Evolutionary conservation across 2,329 filamentous ascomycete genomes (phyloP).

Genomic region (Penicillium sp.): DNA sequence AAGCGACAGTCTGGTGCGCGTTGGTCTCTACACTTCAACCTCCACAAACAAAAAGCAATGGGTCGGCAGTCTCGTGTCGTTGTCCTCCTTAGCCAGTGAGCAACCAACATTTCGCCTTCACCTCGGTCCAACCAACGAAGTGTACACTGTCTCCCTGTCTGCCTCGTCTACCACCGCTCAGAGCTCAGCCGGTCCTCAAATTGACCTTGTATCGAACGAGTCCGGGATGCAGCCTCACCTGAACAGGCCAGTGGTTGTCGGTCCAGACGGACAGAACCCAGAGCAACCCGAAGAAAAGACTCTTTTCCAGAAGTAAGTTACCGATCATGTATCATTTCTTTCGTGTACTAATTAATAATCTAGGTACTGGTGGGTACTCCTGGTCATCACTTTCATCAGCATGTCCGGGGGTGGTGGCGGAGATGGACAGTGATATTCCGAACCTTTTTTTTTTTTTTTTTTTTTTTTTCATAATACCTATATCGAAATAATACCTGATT

Average conservation of each 20-base stretch:
- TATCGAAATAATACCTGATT: neutral
- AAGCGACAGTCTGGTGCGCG: conserved; percentile 52
- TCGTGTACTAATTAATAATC: neutral
- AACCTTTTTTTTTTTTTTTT: neutral
- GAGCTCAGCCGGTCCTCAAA: conserved; percentile 22
- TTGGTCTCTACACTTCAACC: conserved; percentile 50
- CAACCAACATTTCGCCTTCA: conserved; percentile 41
- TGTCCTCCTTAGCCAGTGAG: conserved; percentile 31
- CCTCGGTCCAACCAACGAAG: conserved; percentile 35
- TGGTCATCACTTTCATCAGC: conserved; percentile 41
- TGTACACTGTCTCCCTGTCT: conserved; percentile 42
- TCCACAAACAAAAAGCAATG: conserved; percentile 36
- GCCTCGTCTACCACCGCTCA: conserved; percentile 16
- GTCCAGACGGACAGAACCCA: conserved; percentile 38
- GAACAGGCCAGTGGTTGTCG: conserved; percentile 40
- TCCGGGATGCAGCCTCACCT: conserved; percentile 39
- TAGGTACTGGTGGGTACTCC: conserved; percentile 50
- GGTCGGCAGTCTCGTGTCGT: conserved; percentile 42
- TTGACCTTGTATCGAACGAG: conserved; percentile 36
- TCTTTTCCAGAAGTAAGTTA: conserved; percentile 44
- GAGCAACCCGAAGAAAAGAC: conserved; percentile 44
- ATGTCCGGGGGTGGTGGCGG: conserved; percentile 40
- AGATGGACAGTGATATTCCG: conserved; percentile 25
- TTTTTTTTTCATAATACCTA: neutral
- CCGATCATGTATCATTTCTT: neutral